Percentiles rank a stretch among this genome's conserved stretches.
phyloP scores from a whole-genome alignment of 306 rosid species.

The Pueraria montana region DNA sequence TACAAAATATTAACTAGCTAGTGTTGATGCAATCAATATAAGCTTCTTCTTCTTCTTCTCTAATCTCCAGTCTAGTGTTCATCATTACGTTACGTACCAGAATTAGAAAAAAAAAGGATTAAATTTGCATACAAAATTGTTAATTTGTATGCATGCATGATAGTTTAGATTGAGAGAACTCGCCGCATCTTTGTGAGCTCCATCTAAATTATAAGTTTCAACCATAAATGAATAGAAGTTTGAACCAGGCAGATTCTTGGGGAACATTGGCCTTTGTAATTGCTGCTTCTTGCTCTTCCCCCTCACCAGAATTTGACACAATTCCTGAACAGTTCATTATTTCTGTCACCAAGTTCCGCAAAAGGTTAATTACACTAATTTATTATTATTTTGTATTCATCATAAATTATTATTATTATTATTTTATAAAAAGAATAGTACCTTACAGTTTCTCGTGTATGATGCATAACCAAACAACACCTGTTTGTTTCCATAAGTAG shows the following conservation, averaged over 20 bases:
- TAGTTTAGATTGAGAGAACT: neutral
- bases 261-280: conserved; percentile 40
- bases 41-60: no score
- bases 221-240: conserved; percentile 76
- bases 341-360: conserved; percentile 70
- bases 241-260: conserved; percentile 26
- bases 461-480: no score
- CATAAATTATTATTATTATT: no score
- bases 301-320: conserved; percentile 58
- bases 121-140: neutral
- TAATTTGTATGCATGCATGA: neutral
- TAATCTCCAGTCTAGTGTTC: no score
- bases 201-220: neutral
- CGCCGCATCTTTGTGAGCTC: neutral
- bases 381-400: no score
- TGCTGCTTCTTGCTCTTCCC: conserved; percentile 49
- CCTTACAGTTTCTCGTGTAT: no score
- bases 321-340: conserved; percentile 59
- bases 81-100: neutral
- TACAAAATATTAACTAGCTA: no score
- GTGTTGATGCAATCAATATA: no score
- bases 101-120: no score
- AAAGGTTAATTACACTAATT: conserved; percentile 54
- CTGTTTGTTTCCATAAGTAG: no score
- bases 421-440: no score